Base-by-base conservation (phyloP, 331 rosid genomes). In the Rosa hybrid region DNA sequence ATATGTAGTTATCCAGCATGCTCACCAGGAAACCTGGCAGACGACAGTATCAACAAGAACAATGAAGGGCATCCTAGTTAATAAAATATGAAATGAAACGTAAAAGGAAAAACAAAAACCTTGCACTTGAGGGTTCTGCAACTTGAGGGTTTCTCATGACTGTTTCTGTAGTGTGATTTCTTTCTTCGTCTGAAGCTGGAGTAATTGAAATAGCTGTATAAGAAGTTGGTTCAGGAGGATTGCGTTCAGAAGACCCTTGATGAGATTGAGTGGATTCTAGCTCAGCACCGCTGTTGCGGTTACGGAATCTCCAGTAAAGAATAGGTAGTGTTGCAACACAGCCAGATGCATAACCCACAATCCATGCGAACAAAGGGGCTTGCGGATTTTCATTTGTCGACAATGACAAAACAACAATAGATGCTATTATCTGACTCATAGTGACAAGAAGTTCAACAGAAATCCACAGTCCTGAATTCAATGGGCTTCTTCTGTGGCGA, bases 331-430 rank as follows among this genome's bases (percentile, higher is more conserved):
- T 88, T 73, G 94, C 92, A 82, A 88, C 87, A 83, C 98, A 93
- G 21, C 94, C 94, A 59, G 92, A 81, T 77, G 93, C 93, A 84
- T 93, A 91, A 56, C 98, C 98, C 83, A 93, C 86, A 72, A 93
- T 41, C 98, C 98, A 93, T 23, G 85, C 89, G 72, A 93, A 91
- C 81, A 93, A 85, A 9, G 94, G 98, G 21, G 97, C 91, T 68
- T 79, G 89, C 1, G 93, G 94, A 70, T 81, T 77, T 77, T 93
- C 98, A 59, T 90, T 76, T 84, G 88, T 91, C 2, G 98, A 90
- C 70, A 87, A 69, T 16, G 88, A 78, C 88, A 93, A 79, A 70
- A 93, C 92, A 45, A 91, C 82, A 34, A 90, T 54, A 45, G 98
- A 91, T 83, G 97, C 93, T 84, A 88, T 63, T 77, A 93, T 90